These are phyloP conservation scores for Phytopythium chamaehyphon DNA, from an alignment of 352 stramenopile species.

Conservation along the genomic window DNA sequence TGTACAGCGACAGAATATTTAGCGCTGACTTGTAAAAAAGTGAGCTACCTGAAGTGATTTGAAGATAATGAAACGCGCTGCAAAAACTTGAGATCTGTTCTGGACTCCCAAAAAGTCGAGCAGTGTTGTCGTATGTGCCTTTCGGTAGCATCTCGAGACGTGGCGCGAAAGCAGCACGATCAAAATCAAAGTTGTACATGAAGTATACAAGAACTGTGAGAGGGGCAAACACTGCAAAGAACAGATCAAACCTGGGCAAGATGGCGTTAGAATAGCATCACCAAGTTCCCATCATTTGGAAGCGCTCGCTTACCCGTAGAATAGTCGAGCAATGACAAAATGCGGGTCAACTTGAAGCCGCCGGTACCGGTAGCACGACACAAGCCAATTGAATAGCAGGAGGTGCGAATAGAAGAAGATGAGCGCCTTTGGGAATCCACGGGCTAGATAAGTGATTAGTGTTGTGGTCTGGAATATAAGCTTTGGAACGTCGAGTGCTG, in stretches of 20 bases:
- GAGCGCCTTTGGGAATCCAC: slow-evolving; percentile 35
- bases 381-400: slow-evolving; percentile 42
- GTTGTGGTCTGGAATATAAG: slow-evolving; percentile 46
- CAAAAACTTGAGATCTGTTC: slow-evolving; percentile 35
- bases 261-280: neutral
- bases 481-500: slow-evolving; percentile 39
- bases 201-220: slow-evolving; percentile 37
- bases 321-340: slow-evolving; percentile 24
- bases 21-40: slow-evolving; percentile 32
- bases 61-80: slow-evolving; percentile 41
- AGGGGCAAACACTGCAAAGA: slow-evolving; percentile 57
- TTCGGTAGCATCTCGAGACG: slow-evolving; percentile 22
- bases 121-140: slow-evolving; percentile 30
- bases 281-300: neutral
- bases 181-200: slow-evolving; percentile 37
- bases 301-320: slow-evolving; percentile 25
- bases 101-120: slow-evolving; percentile 40
- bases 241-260: slow-evolving; percentile 42
- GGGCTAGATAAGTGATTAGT: slow-evolving; percentile 31
- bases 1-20: slow-evolving; percentile 33
- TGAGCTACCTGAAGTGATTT: slow-evolving; percentile 18
- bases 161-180: slow-evolving; percentile 28
- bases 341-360: slow-evolving; percentile 24
- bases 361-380: slow-evolving; percentile 44
- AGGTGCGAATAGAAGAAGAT: slow-evolving; percentile 34